Base-by-base conservation (phyloP, 148 eudicot species). In the Polygonum aviculare region DNA sequence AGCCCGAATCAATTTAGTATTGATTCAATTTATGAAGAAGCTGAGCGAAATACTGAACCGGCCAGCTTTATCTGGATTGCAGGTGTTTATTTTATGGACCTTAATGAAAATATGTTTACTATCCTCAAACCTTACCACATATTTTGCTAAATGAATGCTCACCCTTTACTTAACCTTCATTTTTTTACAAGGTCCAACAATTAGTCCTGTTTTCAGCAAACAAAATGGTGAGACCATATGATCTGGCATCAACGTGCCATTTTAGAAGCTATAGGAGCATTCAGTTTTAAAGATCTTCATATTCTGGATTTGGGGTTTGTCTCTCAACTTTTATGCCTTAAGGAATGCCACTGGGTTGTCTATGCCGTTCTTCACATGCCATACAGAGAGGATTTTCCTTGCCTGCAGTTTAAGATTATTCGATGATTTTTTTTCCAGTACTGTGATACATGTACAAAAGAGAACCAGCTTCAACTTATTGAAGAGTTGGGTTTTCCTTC, bases 211-310 rank as follows among this genome's bases (percentile, higher is more conserved):
- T 71, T 94, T 85, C 76, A 78, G 91, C 82, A 88, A 87, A 81
- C 84, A 81, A 57, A 79, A 91, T 81, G 97, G 97, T n/a, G 84
- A 36, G 59, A 95, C 83, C 99, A 95, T 87, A 95, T 90, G 94
- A 95, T 95, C 73, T 95, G 99, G 99, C 96, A 95, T 85, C 99
- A 95, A 78, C 90, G 94, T 67, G 89, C 91, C 75, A 84, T 92
- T 80, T 84, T 95, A 77, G 94, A 92, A 84, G 90, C 94, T 45
- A 79, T 90, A 74, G 96, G 90, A 33, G 82, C 86, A 76, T 90
- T 92, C 74, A 85, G 83, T 74, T 90, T 91, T 51, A 84, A 82
- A 72, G 94, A 92, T 87, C 97, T 95, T 77, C 92, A 95, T 84
- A 83, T 86, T 82, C 93, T 92, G 69, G 99, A 92, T 72, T 85